phyloP scores from a whole-genome alignment of 768 basidiomycete genomes.

The Rubroboletus pulcherrimus region DNA sequence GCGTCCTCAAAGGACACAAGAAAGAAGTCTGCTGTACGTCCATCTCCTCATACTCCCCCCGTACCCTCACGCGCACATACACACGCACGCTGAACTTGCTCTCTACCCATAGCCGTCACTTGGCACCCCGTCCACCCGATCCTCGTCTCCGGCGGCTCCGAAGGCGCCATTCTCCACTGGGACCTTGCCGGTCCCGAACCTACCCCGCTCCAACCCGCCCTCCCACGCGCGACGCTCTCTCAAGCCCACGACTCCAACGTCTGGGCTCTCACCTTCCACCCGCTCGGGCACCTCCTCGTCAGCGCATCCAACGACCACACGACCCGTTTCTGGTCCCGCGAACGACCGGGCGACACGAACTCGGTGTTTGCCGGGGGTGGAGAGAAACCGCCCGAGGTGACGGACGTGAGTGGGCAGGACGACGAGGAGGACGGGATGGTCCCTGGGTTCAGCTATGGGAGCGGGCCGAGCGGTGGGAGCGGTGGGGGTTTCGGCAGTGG shows the following conservation, averaged over 20 bases:
- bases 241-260: slow-evolving; percentile 98
- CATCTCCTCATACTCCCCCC: neutral
- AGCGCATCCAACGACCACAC: slow-evolving; percentile 98
- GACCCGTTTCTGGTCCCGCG: slow-evolving; percentile 97
- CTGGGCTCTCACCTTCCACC: slow-evolving; percentile 94
- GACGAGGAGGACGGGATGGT: slow-evolving; percentile 72
- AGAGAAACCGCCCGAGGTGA: slow-evolving; percentile 76
- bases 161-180: slow-evolving; percentile 95
- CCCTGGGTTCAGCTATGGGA: slow-evolving; percentile 61
- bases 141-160: slow-evolving; percentile 90
- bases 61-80: neutral
- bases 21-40: slow-evolving; percentile 95
- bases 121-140: slow-evolving; percentile 97
- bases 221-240: slow-evolving; percentile 81
- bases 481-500: slow-evolving; percentile 9
- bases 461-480: neutral
- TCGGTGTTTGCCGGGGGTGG: slow-evolving; percentile 77
- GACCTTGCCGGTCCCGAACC: slow-evolving; percentile 68
- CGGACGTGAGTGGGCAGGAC: slow-evolving; percentile 57
- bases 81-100: neutral
- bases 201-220: slow-evolving; percentile 33
- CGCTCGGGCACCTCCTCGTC: slow-evolving; percentile 90
- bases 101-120: slow-evolving; percentile 53
- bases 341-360: slow-evolving; percentile 79
- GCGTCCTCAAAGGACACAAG: slow-evolving; percentile 91